Conservation (phyloP, 148 eudicot genomes). For the Drosera capensis region DNA sequence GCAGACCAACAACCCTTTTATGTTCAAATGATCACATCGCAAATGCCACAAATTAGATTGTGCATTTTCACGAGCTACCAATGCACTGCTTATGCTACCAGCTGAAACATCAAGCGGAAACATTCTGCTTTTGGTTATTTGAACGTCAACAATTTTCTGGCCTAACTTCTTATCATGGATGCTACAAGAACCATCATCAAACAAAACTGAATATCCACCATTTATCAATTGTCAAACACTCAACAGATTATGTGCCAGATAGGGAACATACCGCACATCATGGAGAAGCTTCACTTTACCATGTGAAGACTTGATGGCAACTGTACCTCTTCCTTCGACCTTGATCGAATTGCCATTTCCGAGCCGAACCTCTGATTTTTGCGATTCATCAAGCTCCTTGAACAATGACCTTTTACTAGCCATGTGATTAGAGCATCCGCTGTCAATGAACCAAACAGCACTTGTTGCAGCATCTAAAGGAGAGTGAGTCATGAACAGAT, state of each 20-base stretch:
- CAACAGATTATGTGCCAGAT: slow-evolving; percentile 14
- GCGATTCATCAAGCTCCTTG: slow-evolving; percentile 1
- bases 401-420: slow-evolving; percentile 4
- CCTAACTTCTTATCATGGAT: slow-evolving; percentile 4
- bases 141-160: neutral
- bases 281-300: slow-evolving; percentile 7
- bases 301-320: neutral
- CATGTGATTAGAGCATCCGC: slow-evolving; percentile 24
- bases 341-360: slow-evolving; percentile 9
- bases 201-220: slow-evolving; percentile 5
- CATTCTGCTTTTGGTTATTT: slow-evolving; percentile 10
- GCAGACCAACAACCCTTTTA: slow-evolving; percentile 9
- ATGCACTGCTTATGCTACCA: neutral
- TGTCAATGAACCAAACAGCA: slow-evolving; percentile 12
- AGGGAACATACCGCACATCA: slow-evolving; percentile 13
- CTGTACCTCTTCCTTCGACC: slow-evolving; percentile 12
- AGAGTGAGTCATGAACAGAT: slow-evolving; percentile 4
- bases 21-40: slow-evolving; percentile 12
- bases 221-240: slow-evolving; percentile 15
- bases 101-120: slow-evolving; percentile 9
- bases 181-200: slow-evolving; percentile 4
- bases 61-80: neutral
- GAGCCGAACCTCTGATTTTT: slow-evolving; percentile 5
- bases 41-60: slow-evolving; percentile 13
- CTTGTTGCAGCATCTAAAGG: neutral